A percentile compares a stretch with the other conserved stretches of the same genome.
Conservation (phyloP, 2,329 filamentous ascomycete species). For the Colletotrichum caudatum region DNA sequence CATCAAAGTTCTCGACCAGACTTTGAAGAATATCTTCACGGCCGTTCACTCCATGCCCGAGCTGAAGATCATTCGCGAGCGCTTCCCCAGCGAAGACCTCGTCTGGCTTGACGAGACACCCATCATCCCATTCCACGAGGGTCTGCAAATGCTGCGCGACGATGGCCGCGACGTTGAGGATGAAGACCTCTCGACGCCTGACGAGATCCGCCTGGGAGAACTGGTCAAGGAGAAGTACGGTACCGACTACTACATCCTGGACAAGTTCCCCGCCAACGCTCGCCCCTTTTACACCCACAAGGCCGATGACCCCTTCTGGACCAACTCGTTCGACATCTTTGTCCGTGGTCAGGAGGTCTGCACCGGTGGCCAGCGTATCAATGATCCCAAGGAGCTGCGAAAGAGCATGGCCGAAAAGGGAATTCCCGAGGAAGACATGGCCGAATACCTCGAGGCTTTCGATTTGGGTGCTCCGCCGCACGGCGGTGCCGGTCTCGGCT, state of each 20-base stretch:
- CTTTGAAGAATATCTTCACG: constrained; percentile 79
- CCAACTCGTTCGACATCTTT: constrained; percentile 96
- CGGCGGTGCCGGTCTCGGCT: constrained; percentile 88
- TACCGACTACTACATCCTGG: constrained; percentile 93
- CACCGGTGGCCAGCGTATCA: constrained; percentile 92
- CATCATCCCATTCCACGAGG: constrained; percentile 83
- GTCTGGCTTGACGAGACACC: constrained; percentile 89
- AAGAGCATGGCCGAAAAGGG: constrained; percentile 81
- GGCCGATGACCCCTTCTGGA: constrained; percentile 76
- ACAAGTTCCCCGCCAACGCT: constrained; percentile 89
- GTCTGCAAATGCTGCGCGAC: constrained; percentile 83
- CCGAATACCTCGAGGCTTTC: constrained; percentile 90
- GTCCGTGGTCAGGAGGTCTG: constrained; percentile 93
- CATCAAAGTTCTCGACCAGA: constrained; percentile 79
- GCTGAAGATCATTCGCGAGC: constrained; percentile 81
- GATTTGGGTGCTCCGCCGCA: constrained; percentile 90
- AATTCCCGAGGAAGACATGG: constrained; percentile 84
- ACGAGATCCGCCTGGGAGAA: constrained; percentile 87
- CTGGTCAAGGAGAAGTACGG: constrained; percentile 87
- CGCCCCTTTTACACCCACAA: constrained; percentile 95
- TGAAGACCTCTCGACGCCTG: constrained; percentile 86
- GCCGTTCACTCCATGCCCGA: constrained; percentile 67
- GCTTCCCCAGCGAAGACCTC: constrained; percentile 88
- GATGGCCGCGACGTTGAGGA: constrained; percentile 82
- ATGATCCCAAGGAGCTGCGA: constrained; percentile 80